Evolutionary conservation across 768 basidiomycete species (phyloP).

Genomic region (Lactarius pseudohatsudake): DNA sequence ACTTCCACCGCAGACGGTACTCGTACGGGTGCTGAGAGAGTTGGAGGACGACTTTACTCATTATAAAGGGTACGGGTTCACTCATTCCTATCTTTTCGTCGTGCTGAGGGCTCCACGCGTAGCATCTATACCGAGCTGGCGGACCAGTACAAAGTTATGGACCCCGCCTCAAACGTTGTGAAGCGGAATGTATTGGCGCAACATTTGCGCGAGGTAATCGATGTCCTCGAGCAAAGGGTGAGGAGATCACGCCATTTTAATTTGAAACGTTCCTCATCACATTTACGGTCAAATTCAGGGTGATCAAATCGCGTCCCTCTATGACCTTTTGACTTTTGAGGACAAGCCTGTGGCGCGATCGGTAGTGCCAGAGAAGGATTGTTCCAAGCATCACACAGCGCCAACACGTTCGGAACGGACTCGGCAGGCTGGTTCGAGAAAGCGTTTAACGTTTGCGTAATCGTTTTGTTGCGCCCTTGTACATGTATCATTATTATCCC

Average conservation of each 20-base stretch:
- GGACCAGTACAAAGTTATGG: conserved; percentile 90
- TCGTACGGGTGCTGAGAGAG: conserved; percentile 78
- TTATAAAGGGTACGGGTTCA: conserved; percentile 76
- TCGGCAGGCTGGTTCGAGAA: conserved; percentile 14
- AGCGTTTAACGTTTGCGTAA: conserved; percentile 23
- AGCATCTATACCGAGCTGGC: conserved; percentile 91
- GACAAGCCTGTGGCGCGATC: conserved; percentile 50
- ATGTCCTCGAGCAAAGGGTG: conserved; percentile 90
- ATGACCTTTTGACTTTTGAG: conserved; percentile 77
- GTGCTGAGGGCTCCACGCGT: conserved; percentile 17
- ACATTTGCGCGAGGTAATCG: conserved; percentile 89
- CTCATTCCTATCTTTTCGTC: conserved; percentile 4
- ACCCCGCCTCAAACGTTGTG: conserved; percentile 74
- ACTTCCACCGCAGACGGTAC: conserved; percentile 84
- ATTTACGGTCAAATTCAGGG: conserved; percentile 50
- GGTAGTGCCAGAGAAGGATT: conserved; percentile 26
- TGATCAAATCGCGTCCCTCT: conserved; percentile 90
- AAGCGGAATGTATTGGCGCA: conserved; percentile 85
- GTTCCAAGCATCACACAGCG: background rate
- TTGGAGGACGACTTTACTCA: conserved; percentile 94
- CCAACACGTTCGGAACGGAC: conserved; percentile 13
- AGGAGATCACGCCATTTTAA: conserved; percentile 6
- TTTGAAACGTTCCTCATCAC: conserved; percentile 18
- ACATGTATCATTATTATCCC: conserved; percentile 12
- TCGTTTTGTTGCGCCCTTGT: background rate